Evolutionary conservation across 164 flowering plant species (phyloP), one percentile per base, ranked within the genome.

Genomic region (Brasenia schreberi): DNA sequence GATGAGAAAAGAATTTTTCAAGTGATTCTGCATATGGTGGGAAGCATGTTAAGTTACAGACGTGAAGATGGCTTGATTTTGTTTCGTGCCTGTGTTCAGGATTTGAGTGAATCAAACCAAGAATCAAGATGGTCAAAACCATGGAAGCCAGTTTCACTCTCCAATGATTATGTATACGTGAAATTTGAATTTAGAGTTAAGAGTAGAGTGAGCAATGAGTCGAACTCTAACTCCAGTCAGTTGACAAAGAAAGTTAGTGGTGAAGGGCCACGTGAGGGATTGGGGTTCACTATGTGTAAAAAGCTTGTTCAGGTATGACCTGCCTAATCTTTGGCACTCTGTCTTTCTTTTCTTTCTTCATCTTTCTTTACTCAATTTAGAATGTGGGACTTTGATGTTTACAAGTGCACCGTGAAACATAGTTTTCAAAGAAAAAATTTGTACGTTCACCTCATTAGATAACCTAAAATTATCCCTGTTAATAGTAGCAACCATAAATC

Each of bases 1-100:
- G 96, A 94, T 69, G 98, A 94, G 70, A 82, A 81, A 65, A 84
- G 98, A 67, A 81, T 90, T 65, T 84, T 94, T 70, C 98, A 94
- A 81, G 96, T 91, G 65, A 85, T 94, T 66, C 64, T 94, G 74
- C 98, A 94, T 77, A 87, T 89, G 90, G 77, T 94, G 69, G 91
- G 95, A 23, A 89, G 74, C 79, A 75, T 89, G 43, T 70, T 94
- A 81, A 76, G 77, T 68, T 49, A 14, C 4, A 70, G 81, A 58
- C 73, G 71, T 65, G 71, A 69, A 64, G 74, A 73, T 68, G 89
- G 86, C 44, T 62, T 65, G 16, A 72, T 87, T 18, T 68, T 63
- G 11, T 68, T 89, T 69, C 72, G 83, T 45, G 82, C 84, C 18
- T 65, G 63, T 42, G 52, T 75, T 5, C 86, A 81, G 33, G 75